Percentiles rank a stretch among this genome's conserved stretches.
Conservation (phyloP, 306 rosid genomes). For the Malus fusca region DNA sequence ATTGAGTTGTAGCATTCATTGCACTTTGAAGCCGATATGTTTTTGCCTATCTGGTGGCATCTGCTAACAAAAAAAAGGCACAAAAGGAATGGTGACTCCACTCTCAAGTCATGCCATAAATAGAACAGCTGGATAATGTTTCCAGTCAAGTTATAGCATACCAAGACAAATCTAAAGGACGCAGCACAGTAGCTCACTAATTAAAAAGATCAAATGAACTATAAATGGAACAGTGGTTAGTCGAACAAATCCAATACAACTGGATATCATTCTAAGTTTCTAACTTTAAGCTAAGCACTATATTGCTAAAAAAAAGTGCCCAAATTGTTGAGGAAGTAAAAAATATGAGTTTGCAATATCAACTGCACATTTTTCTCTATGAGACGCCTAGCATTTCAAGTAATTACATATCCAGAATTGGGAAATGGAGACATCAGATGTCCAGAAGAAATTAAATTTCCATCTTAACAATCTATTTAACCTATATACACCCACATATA, state of each 20-base stretch:
- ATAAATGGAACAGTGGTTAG: neutral
- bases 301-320: neutral
- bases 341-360: neutral
- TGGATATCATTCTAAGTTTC: neutral
- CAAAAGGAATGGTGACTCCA: constrained; percentile 9
- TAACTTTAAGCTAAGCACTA: neutral
- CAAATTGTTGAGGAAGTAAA: neutral
- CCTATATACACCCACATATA: neutral
- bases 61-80: constrained; percentile 34
- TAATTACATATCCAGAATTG: neutral
- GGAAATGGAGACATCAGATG: too few relatives aligned
- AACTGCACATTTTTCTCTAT: neutral
- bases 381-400: neutral
- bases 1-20: constrained; percentile 48
- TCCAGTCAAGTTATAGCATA: neutral
- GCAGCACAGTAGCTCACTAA: neutral
- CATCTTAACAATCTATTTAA: neutral
- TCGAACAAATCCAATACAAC: neutral
- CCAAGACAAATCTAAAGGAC: neutral
- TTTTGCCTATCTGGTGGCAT: constrained; percentile 65
- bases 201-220: neutral
- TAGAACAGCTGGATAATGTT: neutral
- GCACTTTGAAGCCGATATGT: constrained; percentile 44
- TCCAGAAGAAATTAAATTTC: too few relatives aligned
- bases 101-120: constrained; percentile 14